phyloP scores from a whole-genome alignment of 2,329 filamentous ascomycete genomes.

The Eutypella sp. region DNA sequence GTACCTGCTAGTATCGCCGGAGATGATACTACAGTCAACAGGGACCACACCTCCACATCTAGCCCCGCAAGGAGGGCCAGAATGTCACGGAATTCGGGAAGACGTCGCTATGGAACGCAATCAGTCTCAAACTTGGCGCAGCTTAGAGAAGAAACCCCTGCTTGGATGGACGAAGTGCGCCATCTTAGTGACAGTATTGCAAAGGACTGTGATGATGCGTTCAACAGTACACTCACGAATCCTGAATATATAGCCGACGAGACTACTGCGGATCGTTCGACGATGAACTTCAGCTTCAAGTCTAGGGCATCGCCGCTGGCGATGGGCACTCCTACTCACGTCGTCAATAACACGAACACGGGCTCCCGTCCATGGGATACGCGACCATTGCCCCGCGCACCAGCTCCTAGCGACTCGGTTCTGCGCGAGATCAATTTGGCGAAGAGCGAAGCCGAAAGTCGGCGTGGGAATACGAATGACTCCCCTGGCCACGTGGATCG shows the following conservation, averaged over 20 bases:
- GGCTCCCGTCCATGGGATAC: slow-evolving; percentile 34
- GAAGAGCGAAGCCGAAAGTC: slow-evolving; percentile 12
- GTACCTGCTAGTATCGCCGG: slow-evolving; percentile 23
- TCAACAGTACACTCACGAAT: slow-evolving; percentile 59
- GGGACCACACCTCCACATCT: slow-evolving; percentile 16
- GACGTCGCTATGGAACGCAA: slow-evolving; percentile 11
- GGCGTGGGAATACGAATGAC: slow-evolving; percentile 2
- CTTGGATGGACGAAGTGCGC: slow-evolving; percentile 68
- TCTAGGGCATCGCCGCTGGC: slow-evolving; percentile 1
- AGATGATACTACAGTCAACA: slow-evolving; percentile 21
- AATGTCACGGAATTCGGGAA: slow-evolving; percentile 6
- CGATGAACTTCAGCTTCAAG: slow-evolving; percentile 2
- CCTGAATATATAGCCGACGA: slow-evolving; percentile 11
- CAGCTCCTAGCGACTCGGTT: slow-evolving; percentile 31
- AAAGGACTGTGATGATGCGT: slow-evolving; percentile 87
- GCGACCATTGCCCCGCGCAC: slow-evolving; percentile 46
- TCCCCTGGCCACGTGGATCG: slow-evolving; percentile 10
- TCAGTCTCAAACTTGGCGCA: slow-evolving; percentile 20
- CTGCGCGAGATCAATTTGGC: slow-evolving; percentile 18
- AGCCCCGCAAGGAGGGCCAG: slow-evolving; percentile 15
- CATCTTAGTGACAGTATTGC: slow-evolving; percentile 82
- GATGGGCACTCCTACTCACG: slow-evolving; percentile 11
- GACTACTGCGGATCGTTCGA: slow-evolving; percentile 7
- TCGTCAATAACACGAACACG: slow-evolving; percentile 3
- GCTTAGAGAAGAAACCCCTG: slow-evolving; percentile 13